Evolutionary conservation across 2,329 filamentous ascomycete species (phyloP).

Genomic region (Fusarium sp.): DNA sequence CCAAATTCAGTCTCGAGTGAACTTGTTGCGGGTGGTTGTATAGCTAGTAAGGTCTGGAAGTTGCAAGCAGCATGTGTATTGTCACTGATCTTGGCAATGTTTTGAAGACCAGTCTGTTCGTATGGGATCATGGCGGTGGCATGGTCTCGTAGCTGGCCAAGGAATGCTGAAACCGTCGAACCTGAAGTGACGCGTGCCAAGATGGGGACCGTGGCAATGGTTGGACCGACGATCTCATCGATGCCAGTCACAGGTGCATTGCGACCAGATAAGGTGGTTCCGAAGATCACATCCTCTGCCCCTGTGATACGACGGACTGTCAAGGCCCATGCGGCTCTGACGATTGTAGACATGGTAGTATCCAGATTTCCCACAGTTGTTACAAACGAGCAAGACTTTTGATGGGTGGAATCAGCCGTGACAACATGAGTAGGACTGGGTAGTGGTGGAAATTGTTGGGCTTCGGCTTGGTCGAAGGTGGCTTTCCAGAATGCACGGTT

Average conservation of each 20-base stretch:
- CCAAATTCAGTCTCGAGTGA: background rate
- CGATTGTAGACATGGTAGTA: constrained; percentile 4
- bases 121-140: constrained; percentile 34
- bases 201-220: constrained; percentile 55
- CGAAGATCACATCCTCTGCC: constrained; percentile 46
- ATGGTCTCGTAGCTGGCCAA: constrained; percentile 53
- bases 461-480: background rate
- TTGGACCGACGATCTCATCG: constrained; percentile 46
- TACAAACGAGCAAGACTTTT: background rate
- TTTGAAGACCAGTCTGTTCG: constrained; percentile 41
- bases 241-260: constrained; percentile 43
- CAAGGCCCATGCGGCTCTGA: constrained; percentile 50
- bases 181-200: constrained; percentile 46
- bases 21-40: background rate
- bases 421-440: background rate
- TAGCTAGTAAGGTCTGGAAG: constrained; percentile 29
- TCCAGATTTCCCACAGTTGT: background rate
- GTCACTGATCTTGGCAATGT: constrained; percentile 42
- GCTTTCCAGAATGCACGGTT: background rate
- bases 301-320: constrained; percentile 36
- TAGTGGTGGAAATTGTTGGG: background rate
- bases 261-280: constrained; percentile 45
- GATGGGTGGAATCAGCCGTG: background rate
- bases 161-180: constrained; percentile 55
- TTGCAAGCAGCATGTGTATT: constrained; percentile 9